phyloP scores from a whole-genome alignment of 164 flowering plant species.

The Nymphaea thermarum region DNA sequence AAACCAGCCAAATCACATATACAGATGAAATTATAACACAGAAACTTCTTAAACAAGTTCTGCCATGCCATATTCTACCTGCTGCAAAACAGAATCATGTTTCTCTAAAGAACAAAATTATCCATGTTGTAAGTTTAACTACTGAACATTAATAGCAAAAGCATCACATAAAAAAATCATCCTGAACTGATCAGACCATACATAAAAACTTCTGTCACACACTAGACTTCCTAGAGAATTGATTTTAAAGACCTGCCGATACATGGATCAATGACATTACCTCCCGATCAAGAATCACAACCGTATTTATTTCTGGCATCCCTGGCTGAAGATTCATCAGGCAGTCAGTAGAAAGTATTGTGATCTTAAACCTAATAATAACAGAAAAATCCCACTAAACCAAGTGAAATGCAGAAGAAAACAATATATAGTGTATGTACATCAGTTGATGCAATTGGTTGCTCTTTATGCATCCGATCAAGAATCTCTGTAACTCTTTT shows the following conservation, averaged over 20 bases:
- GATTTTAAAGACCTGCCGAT: too few relatives aligned
- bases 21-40: too few relatives aligned
- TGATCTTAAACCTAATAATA: neutral
- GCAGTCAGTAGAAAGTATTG: constrained; percentile 4
- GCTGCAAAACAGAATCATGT: neutral
- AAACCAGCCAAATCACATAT: too few relatives aligned
- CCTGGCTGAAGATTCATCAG: constrained; percentile 36
- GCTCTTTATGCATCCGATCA: constrained; percentile 75
- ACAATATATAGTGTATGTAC: constrained; percentile 23
- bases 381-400: neutral
- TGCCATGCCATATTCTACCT: neutral
- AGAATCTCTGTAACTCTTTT: constrained; percentile 80
- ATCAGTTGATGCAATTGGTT: constrained; percentile 65
- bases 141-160: too few relatives aligned
- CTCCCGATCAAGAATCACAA: constrained; percentile 88
- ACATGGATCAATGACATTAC: constrained; percentile 17
- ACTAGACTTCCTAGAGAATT: too few relatives aligned
- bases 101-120: too few relatives aligned
- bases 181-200: too few relatives aligned
- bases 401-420: neutral
- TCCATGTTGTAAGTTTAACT: too few relatives aligned
- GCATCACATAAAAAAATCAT: too few relatives aligned
- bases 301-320: constrained; percentile 74
- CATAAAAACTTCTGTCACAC: too few relatives aligned
- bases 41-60: neutral